Base-by-base conservation (phyloP, 164 flowering plant species). In the Liquidambar formosana region DNA sequence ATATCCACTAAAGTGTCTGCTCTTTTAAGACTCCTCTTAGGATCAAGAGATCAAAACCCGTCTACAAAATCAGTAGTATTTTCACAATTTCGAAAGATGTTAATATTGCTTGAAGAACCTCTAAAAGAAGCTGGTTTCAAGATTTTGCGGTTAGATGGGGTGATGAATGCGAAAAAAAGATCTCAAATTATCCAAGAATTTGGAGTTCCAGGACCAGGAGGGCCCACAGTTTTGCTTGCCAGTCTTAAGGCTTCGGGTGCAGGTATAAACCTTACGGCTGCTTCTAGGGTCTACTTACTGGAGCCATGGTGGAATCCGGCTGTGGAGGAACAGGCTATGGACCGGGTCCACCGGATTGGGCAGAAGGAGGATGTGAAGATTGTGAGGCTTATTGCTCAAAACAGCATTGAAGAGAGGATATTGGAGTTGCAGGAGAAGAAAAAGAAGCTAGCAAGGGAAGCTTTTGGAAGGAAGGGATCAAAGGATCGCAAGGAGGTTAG, bases 291-390 rank as follows among this genome's bases (percentile, higher is more conserved):
- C 8, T 95, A 89, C 73, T 52, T 95, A 77, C 45, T 95, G 69
- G 99, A 93, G 77, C 97, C 98, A 33, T 93, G 97, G 97, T 91
- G 96, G 97, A 93, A 95, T 71, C 97, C 97, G 6, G 97, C 91
- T 6, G 87, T 89, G n/a, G 98, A 95, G 76, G 96, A 95, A 58
- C 97, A 91, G 79, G 99, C 97, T 11, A 93, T 93, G 92, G 98
- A 93, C 72, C 78, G 99, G 12, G 92, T 95, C 28, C 97, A 93
- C 70, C 80, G 96, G 14, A 91, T 95, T 51, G 98, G 99, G 45
- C 99, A 93, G 77, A 86, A 71, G 68, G 80, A 89, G 52, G 82
- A 93, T 33, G 99, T 95, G 46, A 84, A 79, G 71, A 79, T 95
- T 61, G 87, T 93, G 67, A 90, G 92, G 75, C 56, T 95, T 75